These are phyloP conservation scores for Blastobotrys mokoenaii DNA, from an alignment of 805 yeast genomes.

Conservation along the genomic window DNA sequence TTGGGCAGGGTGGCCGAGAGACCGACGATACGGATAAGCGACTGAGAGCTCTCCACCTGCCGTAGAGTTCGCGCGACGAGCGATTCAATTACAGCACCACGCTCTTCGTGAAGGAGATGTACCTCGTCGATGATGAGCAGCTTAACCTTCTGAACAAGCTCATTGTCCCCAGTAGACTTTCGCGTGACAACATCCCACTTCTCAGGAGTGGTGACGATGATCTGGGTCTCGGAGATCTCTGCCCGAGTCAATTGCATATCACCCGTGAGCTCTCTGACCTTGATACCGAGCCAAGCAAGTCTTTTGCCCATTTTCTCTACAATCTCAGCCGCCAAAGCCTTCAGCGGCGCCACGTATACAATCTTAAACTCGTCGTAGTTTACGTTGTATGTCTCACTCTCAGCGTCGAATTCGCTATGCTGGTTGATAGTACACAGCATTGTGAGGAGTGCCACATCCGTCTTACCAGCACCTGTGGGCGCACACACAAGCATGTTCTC, in stretches of 20 bases:
- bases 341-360: conserved; percentile 86
- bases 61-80: conserved; percentile 88
- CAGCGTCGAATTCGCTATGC: conserved; percentile 37
- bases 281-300: conserved; percentile 75
- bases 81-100: conserved; percentile 96
- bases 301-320: conserved; percentile 80
- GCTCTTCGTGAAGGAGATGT: conserved; percentile 90
- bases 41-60: conserved; percentile 90
- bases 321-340: conserved; percentile 93
- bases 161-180: conserved; percentile 82
- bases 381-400: conserved; percentile 46
- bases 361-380: conserved; percentile 82
- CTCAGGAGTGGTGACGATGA: conserved; percentile 91
- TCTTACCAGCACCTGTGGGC: conserved; percentile 97
- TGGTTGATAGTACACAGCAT: conserved; percentile 74
- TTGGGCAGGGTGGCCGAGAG: conserved; percentile 91
- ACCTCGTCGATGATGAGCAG: conserved; percentile 91
- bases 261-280: conserved; percentile 85
- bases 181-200: conserved; percentile 98
- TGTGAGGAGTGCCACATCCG: conserved; percentile 81
- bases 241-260: conserved; percentile 85
- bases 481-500: conserved; percentile 96
- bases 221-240: conserved; percentile 74
- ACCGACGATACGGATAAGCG: conserved; percentile 90
- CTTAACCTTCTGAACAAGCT: conserved; percentile 74